Evolutionary conservation across 768 basidiomycete species (phyloP).

Genomic region (Tylopilus vinaceipallidus): DNA sequence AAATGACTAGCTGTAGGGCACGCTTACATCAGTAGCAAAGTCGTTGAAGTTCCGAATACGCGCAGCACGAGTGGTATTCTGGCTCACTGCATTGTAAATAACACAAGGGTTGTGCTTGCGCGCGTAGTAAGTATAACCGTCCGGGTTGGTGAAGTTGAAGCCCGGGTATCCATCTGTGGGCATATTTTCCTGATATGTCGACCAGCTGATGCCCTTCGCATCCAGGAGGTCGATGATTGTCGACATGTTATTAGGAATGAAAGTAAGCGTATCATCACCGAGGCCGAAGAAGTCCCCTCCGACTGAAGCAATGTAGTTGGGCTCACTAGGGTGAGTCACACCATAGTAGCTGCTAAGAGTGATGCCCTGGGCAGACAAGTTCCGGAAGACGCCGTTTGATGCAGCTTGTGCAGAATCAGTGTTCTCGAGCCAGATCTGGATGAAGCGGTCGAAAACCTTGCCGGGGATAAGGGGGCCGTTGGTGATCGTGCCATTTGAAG

Average conservation of each 20-base stretch:
- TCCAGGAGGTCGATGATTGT: slow-evolving; percentile 62
- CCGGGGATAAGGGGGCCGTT: slow-evolving; percentile 40
- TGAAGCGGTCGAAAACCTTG: slow-evolving; percentile 46
- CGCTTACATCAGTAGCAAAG: slow-evolving; percentile 50
- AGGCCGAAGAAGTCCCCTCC: slow-evolving; percentile 57
- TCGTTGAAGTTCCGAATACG: slow-evolving; percentile 61
- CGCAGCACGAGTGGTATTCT: slow-evolving; percentile 37
- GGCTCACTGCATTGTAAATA: slow-evolving; percentile 50
- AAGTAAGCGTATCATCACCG: slow-evolving; percentile 35
- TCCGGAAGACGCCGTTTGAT: slow-evolving; percentile 28
- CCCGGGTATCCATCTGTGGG: slow-evolving; percentile 47
- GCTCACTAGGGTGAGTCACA: slow-evolving; percentile 59
- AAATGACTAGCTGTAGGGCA: neutral
- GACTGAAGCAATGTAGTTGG: slow-evolving; percentile 50
- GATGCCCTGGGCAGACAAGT: slow-evolving; percentile 50
- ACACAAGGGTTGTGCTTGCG: slow-evolving; percentile 58
- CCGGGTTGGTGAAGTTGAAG: slow-evolving; percentile 33
- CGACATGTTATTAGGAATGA: slow-evolving; percentile 47
- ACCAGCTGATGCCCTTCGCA: slow-evolving; percentile 55
- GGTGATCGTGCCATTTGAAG: slow-evolving; percentile 42
- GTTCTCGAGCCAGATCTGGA: slow-evolving; percentile 64
- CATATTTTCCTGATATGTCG: slow-evolving; percentile 59
- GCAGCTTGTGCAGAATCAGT: slow-evolving; percentile 45
- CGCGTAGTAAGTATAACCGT: slow-evolving; percentile 48
- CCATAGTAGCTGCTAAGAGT: slow-evolving; percentile 44